phyloP scores from a whole-genome alignment of 306 rosid genomes.

The Fragaria iinumae region DNA sequence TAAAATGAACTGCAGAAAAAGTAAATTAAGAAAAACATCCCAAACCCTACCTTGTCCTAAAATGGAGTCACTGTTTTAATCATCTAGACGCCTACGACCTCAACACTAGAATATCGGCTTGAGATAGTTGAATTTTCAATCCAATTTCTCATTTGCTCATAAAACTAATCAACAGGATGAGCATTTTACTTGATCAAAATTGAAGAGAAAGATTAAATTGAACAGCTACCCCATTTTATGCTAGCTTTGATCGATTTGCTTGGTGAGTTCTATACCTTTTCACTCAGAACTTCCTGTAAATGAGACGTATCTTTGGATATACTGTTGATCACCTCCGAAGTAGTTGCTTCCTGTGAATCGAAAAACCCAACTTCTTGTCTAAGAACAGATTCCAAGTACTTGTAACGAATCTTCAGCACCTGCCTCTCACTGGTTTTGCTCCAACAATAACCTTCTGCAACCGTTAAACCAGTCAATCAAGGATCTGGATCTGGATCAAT shows the following conservation, averaged over 20 bases:
- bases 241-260: not conserved
- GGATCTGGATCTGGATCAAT: not conserved
- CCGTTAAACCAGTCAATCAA: not conserved
- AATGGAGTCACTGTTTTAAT: too few species aligned
- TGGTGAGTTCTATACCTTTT: constrained; percentile 52
- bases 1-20: too few species aligned
- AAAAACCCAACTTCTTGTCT: constrained; percentile 92
- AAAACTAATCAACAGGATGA: not conserved
- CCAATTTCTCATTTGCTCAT: not conserved
- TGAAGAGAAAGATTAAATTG: not conserved
- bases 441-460: constrained; percentile 95
- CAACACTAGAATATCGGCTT: not conserved
- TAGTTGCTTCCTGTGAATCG: constrained; percentile 81
- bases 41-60: too few species aligned
- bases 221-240: not conserved
- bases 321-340: constrained; percentile 77
- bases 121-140: not conserved
- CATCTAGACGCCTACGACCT: too few species aligned
- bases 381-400: constrained; percentile 84
- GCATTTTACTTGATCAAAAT: not conserved
- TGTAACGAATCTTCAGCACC: constrained; percentile 75
- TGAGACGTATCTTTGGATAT: constrained; percentile 88
- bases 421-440: constrained; percentile 96
- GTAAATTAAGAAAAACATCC: too few species aligned
- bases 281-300: constrained; percentile 89